A percentile compares a stretch with the other conserved stretches of the same genome.
These are phyloP conservation scores for Penicillium arizonense DNA, from an alignment of 495 filamentous ascomycete genomes.

Conservation along the genomic window DNA sequence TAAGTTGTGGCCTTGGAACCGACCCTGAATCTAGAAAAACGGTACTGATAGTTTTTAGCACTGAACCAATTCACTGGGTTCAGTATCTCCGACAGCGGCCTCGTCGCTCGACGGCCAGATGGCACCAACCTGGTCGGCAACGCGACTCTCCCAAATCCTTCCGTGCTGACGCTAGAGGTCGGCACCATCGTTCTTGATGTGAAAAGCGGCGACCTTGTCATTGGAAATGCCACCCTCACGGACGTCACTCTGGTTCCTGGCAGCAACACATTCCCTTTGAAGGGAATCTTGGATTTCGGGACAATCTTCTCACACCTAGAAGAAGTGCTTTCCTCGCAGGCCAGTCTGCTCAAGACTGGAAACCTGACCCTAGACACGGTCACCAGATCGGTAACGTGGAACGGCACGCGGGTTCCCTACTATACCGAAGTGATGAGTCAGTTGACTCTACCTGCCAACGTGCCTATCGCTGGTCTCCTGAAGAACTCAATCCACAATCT, in stretches of 20 bases:
- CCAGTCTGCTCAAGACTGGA: slow-evolving; percentile 27
- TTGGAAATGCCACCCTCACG: slow-evolving; percentile 31
- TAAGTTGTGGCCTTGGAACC: slow-evolving; percentile 8
- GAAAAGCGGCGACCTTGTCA: slow-evolving; percentile 1
- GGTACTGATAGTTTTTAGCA: slow-evolving; percentile 18
- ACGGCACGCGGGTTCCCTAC: slow-evolving; percentile 36
- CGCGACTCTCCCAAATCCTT: slow-evolving; percentile 1
- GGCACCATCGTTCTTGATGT: slow-evolving; percentile 1
- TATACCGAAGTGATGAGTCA: slow-evolving; percentile 39
- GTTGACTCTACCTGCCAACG: slow-evolving; percentile 30
- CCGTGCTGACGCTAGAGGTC: slow-evolving; percentile 2
- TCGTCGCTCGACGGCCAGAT: neutral
- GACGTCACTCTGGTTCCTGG: slow-evolving; percentile 60
- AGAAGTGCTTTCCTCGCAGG: slow-evolving; percentile 26
- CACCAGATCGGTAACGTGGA: slow-evolving; percentile 31
- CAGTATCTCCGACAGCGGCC: neutral
- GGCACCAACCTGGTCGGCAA: slow-evolving; percentile 3
- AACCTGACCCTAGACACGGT: slow-evolving; percentile 32
- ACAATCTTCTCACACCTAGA: slow-evolving; percentile 30
- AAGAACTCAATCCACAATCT: slow-evolving; percentile 34
- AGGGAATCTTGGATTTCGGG: slow-evolving; percentile 30
- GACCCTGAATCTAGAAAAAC: neutral
- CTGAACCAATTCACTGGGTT: slow-evolving; percentile 23
- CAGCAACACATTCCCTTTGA: slow-evolving; percentile 53
- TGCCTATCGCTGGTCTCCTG: slow-evolving; percentile 27